Evolutionary conservation across 2,329 filamentous ascomycete species (phyloP), one percentile per base, ranked within the genome.

Genomic region (Colletotrichum truncatum): DNA sequence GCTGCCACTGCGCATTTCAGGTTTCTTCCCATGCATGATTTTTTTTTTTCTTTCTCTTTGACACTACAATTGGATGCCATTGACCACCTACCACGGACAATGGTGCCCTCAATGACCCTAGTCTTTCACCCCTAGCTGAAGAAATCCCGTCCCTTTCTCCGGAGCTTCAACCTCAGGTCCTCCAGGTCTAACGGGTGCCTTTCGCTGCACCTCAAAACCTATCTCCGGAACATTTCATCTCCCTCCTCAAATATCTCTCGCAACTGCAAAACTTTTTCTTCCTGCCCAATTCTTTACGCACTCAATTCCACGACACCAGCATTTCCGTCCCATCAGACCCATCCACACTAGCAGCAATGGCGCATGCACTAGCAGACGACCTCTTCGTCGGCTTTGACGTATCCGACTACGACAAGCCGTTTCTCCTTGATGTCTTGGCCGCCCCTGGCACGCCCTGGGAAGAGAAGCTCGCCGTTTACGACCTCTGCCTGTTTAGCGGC

Each of bases 321-420:
- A n/a, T 16, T 21, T 14, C 28, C 46, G n/a, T 43, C 11, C 23
- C 41, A n/a, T 10, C 34, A 49, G 34, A 25, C n/a, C 36, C 54
- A 34, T n/a, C 48, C 38, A 51, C 32, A 61, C 46, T 21, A 34
- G 18, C 63, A 55, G 34, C 51, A 45, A 67, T 66, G 63, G 64
- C 52, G 46, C 26, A 36, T 34, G n/a, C 53, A 45, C 18, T 49
- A 26, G 66, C 62, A 39, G 38, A 53, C n/a, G 45, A 66, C 36
- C 12, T 66, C n/a, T 66, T 67, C 54, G 36, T 64, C 16, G 68
- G 71, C 11, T 81, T 80, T 60, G 74, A 80, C 54, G 73, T 77
- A 9, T 63, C 70, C 48, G 69, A 74, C 34, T 73, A 76, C 7
- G 69, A 70, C 45, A 68, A 68, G 30, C 71, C 74, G 18, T 78